Base-by-base conservation (phyloP, 1,284 basidiomycete species). In the Pyrrhoderma noxium region DNA sequence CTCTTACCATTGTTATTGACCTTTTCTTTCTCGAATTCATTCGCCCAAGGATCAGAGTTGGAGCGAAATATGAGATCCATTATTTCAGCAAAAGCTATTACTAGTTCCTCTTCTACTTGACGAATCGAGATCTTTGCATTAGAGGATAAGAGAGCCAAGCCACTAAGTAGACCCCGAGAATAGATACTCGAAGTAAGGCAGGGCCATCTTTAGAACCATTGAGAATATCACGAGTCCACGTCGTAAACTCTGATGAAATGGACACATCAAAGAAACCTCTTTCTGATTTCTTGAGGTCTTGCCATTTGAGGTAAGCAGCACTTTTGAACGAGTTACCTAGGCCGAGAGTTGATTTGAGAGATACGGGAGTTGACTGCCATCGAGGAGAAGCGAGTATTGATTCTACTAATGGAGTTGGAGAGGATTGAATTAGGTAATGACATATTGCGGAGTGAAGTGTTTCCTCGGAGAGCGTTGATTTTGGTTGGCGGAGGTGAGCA, bases 11-110 rank as follows among this genome's bases (percentile, higher is more conserved):
- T n/a, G n/a, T n/a, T n/a, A n/a, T n/a, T n/a, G n/a, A n/a, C n/a
- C n/a, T n/a, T n/a, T n/a, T n/a, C n/a, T n/a, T n/a, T n/a, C n/a
- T 72, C 71, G 60, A 86, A 87, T 59, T 88, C 83, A 44, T 67
- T 73, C 60, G 80, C 78, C 85, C 85, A 88, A 11, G 19, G 18
- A 31, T 73, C 75, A 35, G 66, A 66, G 2, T 65, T 63, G 9
- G 61, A 55, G 19, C 60, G 56, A 43, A 59, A 60, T 48, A 63
- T 61, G 18, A 64, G 65, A 57, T 88, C 85, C 63, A 86, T 76
- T 7, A 80, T 73, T 61, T 88, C 85, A 7, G 86, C 85, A 31
- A 86, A 68, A 3, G 81, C 75, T 27, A 89, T 68, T 14, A 88
- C 36, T 4, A 47, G 19, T 16, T 83, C 79, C 52, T 84, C 76